Base-by-base conservation (phyloP, 2,329 filamentous ascomycete species). In the Gyromitra esculenta region DNA sequence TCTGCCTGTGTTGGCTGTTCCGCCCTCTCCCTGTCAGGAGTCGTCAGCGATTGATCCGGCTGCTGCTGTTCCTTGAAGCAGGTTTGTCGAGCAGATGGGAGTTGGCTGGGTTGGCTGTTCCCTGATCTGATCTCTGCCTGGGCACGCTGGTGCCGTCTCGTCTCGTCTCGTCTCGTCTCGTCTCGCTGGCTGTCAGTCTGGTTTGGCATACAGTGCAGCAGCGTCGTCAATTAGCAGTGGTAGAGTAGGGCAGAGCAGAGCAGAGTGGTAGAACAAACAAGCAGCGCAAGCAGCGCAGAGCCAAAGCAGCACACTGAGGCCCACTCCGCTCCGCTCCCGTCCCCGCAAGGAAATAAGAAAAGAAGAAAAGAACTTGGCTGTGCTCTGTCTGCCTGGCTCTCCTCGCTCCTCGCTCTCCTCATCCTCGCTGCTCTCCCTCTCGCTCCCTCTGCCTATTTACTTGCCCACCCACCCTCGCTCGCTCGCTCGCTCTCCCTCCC, bases 31-130 rank as follows among this genome's bases (percentile, higher is more conserved):
- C 45, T 50, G 63, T 9, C n/a, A 45, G 57, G 31, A 56, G 57
- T 70, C 67, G 67, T 70, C 67, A 70, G 67, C 56, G 67, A 70
- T 70, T 70, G 43, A 60, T 70, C 13, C 31, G 35, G 31, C 35
- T 68, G 37, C 21, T 72, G 69, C 39, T 66, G 69, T 73, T 73
- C 18, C 70, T 25, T 73, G 69, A 59, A 59, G 57, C 39, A 52
- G 60, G 18, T 35, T 18, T 25, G 41, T 25, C 50, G 60, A 13
- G 39, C 25, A 65, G 63, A 37, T 39, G 25, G 21, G 5, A 54
- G 45, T 63, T 63, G 59, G 57, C 6, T 64, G 52, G 65, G 39
- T 56, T 21, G 18, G 1, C 18, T 1, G 18, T 21, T 21, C 18
- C 18, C 18, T 21, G 18, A 21, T 21, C 18, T 21, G 18, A 21